These are phyloP conservation scores for Vaccinium darrowii DNA, from an alignment of 148 eudicot species.

Conservation along the genomic window DNA sequence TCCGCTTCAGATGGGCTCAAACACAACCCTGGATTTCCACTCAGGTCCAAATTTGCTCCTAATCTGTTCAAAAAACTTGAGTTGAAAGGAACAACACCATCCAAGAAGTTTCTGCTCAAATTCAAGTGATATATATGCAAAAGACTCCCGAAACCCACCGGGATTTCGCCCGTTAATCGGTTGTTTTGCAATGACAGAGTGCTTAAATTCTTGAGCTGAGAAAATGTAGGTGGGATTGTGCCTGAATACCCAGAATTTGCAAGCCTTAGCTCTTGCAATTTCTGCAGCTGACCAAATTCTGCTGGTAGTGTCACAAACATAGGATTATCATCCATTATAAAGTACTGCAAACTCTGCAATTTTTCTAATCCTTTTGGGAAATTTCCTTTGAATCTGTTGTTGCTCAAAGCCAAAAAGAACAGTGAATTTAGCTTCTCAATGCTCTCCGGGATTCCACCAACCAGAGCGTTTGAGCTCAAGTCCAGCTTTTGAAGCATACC, in stretches of 20 bases:
- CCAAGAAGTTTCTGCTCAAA: slow-evolving; percentile 63
- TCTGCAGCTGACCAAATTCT: slow-evolving; percentile 45
- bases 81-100: slow-evolving; percentile 67
- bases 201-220: slow-evolving; percentile 47
- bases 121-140: slow-evolving; percentile 70
- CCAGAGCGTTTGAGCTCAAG: slow-evolving; percentile 63
- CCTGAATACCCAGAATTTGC: slow-evolving; percentile 68
- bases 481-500: slow-evolving; percentile 70
- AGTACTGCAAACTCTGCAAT: slow-evolving; percentile 52
- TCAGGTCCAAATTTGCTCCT: slow-evolving; percentile 65
- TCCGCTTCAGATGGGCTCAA: slow-evolving; percentile 42
- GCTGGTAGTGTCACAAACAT: slow-evolving; percentile 51
- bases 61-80: slow-evolving; percentile 60
- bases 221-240: slow-evolving; percentile 39
- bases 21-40: slow-evolving; percentile 70
- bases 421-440: slow-evolving; percentile 41
- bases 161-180: slow-evolving; percentile 62
- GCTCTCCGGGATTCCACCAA: slow-evolving; percentile 48
- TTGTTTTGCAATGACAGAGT: slow-evolving; percentile 73
- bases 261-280: slow-evolving; percentile 70
- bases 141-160: slow-evolving; percentile 43
- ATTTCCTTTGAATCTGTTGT: slow-evolving; percentile 44
- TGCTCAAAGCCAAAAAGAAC: slow-evolving; percentile 61
- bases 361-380: slow-evolving; percentile 45
- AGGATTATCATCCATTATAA: slow-evolving; percentile 73